A percentile compares a stretch with the other conserved stretches of the same genome.
Evolutionary conservation across 345 rosid species (phyloP).

Genomic region (Ricinus communis): DNA sequence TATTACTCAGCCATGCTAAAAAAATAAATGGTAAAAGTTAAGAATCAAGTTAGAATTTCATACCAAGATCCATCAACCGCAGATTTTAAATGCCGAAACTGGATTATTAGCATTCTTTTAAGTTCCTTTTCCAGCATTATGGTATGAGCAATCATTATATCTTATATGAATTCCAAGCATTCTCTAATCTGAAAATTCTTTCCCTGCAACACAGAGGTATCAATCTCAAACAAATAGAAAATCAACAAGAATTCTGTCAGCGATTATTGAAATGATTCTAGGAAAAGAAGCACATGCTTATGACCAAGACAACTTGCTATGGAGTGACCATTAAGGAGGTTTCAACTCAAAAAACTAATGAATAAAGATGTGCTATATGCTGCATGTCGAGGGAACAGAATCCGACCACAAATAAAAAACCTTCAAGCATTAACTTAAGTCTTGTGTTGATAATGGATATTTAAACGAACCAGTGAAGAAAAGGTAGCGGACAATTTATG

Average conservation of each 20-base stretch:
- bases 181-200: background rate
- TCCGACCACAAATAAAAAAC: constrained; percentile 3
- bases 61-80: constrained; percentile 10
- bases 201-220: constrained; percentile 18
- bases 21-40: too few species aligned
- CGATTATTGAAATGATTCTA: background rate
- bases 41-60: background rate
- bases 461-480: background rate
- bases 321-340: background rate
- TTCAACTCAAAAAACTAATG: constrained; percentile 2
- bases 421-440: constrained; percentile 1
- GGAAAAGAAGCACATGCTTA: constrained; percentile 11
- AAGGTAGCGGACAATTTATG: constrained; percentile 15
- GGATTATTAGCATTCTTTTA: background rate
- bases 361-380: constrained; percentile 1
- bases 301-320: background rate
- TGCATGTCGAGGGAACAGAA: constrained; percentile 10
- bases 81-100: background rate
- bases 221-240: constrained; percentile 7
- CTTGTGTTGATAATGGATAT: background rate
- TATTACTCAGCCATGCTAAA: background rate
- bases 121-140: background rate
- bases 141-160: background rate
- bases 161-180: background rate
- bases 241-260: background rate